Conservation (phyloP, 179 eudicot genomes). For the Silene noctiflora region DNA sequence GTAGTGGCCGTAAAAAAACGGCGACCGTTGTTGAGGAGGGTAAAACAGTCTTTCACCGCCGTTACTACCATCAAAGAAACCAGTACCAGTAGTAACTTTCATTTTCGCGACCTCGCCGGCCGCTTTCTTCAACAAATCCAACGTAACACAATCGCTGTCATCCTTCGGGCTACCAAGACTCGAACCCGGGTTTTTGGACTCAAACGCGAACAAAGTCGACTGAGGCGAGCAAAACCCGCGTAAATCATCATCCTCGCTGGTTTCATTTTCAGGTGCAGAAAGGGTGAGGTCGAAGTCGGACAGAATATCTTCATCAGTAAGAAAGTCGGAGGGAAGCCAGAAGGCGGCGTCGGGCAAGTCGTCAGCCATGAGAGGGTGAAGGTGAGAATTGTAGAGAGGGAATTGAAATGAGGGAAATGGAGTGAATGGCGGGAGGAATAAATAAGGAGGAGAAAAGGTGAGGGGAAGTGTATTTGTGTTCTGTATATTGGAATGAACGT, state of each 20-base stretch:
- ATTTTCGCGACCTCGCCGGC: slow-evolving; percentile 31
- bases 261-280: slow-evolving; percentile 37
- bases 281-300: slow-evolving; percentile 37
- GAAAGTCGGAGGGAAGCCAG: slow-evolving; percentile 65
- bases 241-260: slow-evolving; percentile 58
- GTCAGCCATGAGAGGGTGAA: slow-evolving; percentile 34
- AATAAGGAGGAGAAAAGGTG: too few species aligned
- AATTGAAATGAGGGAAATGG: not conserved
- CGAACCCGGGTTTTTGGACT: not conserved
- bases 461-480: too few species aligned
- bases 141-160: slow-evolving; percentile 2
- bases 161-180: slow-evolving; percentile 19
- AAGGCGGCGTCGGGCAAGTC: slow-evolving; percentile 61
- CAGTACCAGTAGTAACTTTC: slow-evolving; percentile 22
- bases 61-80: slow-evolving; percentile 30
- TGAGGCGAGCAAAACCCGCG: slow-evolving; percentile 25
- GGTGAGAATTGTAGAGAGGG: not conserved
- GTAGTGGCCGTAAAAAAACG: slow-evolving; percentile 12
- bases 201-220: slow-evolving; percentile 29
- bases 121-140: slow-evolving; percentile 33
- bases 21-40: slow-evolving; percentile 12
- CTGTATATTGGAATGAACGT: too few species aligned
- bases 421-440: not conserved
- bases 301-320: slow-evolving; percentile 56
- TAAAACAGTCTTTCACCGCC: slow-evolving; percentile 8